phyloP scores from a whole-genome alignment of 208 protist species.

The Acanthamoeba lenticulata region DNA sequence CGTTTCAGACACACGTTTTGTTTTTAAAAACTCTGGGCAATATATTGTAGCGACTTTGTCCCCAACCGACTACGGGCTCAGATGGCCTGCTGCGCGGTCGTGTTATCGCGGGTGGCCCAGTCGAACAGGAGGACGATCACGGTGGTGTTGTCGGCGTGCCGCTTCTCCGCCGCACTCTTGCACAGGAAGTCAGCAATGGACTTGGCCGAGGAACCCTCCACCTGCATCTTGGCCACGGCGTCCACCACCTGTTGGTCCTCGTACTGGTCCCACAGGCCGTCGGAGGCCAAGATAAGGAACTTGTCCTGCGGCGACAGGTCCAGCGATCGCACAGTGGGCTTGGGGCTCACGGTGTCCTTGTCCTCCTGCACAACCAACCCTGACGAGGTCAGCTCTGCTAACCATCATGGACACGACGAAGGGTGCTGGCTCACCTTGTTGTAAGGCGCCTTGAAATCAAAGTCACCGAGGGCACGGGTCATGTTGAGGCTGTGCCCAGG shows the following conservation, averaged over 20 bases:
- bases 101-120: not conserved
- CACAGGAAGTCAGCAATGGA: not conserved
- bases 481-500: not conserved
- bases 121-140: slow-evolving; percentile 8
- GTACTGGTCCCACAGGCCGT: not conserved
- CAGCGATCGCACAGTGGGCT: not conserved
- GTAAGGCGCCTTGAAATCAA: slow-evolving; percentile 25
- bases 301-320: not conserved
- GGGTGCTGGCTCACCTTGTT: not conserved
- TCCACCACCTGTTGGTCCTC: not conserved
- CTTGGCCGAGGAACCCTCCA: not conserved
- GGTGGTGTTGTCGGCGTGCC: not conserved
- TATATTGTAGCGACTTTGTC: too few relatives aligned
- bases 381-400: not conserved
- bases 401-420: not conserved
- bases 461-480: not conserved
- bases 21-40: too few relatives aligned
- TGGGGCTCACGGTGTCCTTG: not conserved
- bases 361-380: not conserved
- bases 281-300: not conserved
- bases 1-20: too few relatives aligned
- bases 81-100: not conserved
- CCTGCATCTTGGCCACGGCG: not conserved
- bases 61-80: too few relatives aligned
- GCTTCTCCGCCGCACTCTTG: not conserved